phyloP scores from a whole-genome alignment of 129 eudicot species.

The Chrysanthemum makinoi region DNA sequence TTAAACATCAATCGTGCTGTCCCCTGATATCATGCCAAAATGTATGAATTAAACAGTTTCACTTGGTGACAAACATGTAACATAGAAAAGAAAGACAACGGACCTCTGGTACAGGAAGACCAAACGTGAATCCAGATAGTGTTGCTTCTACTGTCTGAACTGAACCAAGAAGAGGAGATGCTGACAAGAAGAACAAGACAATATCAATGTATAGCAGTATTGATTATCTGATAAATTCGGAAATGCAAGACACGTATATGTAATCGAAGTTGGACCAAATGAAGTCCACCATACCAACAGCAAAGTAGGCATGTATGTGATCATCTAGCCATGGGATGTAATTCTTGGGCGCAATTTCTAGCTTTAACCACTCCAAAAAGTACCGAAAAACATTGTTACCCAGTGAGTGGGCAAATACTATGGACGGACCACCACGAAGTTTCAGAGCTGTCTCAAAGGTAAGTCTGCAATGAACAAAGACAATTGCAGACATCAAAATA shows the following conservation, averaged over 20 bases:
- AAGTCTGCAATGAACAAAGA: constrained; percentile 50
- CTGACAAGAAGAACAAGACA: constrained; percentile 46
- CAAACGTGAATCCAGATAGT: constrained; percentile 81
- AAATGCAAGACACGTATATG: constrained; percentile 21
- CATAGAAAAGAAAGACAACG: background rate
- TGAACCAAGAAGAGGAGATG: constrained; percentile 91
- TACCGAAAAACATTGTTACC: constrained; percentile 96
- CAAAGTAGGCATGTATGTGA: constrained; percentile 96
- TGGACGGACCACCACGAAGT: constrained; percentile 94
- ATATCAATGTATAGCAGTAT: constrained; percentile 16
- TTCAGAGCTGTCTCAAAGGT: constrained; percentile 92
- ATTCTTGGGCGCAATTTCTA: constrained; percentile 81
- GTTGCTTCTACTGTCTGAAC: constrained; percentile 77
- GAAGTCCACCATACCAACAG: constrained; percentile 59
- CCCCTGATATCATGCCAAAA: constrained; percentile 72
- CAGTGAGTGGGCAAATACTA: constrained; percentile 93
- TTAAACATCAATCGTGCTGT: constrained; percentile 97
- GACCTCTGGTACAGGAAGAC: constrained; percentile 98
- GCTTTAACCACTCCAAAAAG: constrained; percentile 97
- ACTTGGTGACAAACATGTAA: background rate
- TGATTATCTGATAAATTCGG: constrained; percentile 7
- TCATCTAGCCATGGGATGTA: constrained; percentile 84
- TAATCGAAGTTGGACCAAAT: constrained; percentile 7
- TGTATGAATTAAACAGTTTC: constrained; percentile 20
- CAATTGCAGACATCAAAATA: background rate